Conservation (phyloP, 768 basidiomycete species). For the Macrolepiota fuliginosa region DNA sequence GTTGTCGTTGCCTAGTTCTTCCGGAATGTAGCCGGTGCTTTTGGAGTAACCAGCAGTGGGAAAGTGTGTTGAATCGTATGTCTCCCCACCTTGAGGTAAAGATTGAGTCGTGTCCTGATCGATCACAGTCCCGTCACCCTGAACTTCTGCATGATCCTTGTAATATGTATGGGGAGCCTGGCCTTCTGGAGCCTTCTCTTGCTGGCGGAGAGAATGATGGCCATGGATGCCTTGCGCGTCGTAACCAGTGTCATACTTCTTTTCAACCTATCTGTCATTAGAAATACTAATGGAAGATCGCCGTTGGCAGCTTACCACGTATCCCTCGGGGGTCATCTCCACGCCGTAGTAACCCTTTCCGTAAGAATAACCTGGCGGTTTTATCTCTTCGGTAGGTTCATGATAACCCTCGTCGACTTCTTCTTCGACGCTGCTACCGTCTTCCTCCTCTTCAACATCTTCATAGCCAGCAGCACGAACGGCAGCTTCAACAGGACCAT, state of each 20-base stretch:
- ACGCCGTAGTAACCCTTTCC: not conserved
- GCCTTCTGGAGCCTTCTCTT: conserved; percentile 13
- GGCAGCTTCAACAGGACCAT: conserved; percentile 89
- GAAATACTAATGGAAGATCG: not conserved
- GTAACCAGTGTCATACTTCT: conserved; percentile 12
- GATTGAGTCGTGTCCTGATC: not conserved
- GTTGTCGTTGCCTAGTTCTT: not conserved
- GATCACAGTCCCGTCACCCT: conserved; percentile 10
- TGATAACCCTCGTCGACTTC: conserved; percentile 32
- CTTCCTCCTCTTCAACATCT: conserved; percentile 68
- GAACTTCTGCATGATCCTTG: not conserved
- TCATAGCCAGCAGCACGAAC: conserved; percentile 86
- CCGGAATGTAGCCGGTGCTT: not conserved
- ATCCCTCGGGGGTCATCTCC: conserved; percentile 9
- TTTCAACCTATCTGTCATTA: conserved; percentile 16
- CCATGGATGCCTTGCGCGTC: not conserved
- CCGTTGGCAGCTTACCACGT: not conserved
- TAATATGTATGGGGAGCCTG: not conserved
- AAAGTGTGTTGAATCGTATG: not conserved
- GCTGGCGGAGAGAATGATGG: conserved; percentile 4
- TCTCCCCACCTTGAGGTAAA: not conserved
- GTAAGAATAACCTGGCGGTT: conserved; percentile 3
- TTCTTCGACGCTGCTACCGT: conserved; percentile 33
- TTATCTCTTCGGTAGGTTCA: conserved; percentile 28
- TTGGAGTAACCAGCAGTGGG: not conserved